phyloP scores from a whole-genome alignment of 2,329 filamentous ascomycete species.

The Xylaria polymorpha region DNA sequence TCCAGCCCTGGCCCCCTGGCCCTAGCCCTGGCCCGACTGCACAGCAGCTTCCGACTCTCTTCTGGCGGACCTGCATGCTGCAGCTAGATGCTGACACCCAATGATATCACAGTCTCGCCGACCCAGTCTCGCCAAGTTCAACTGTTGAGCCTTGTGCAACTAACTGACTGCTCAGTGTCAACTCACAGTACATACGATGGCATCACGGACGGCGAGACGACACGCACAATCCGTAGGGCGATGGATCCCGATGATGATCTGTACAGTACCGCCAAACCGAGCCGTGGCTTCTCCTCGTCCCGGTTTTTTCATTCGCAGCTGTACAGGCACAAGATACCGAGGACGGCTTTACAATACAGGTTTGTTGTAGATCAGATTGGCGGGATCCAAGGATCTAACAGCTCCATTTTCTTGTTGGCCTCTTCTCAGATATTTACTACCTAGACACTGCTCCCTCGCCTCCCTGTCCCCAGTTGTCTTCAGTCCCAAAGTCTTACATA shows the following conservation, averaged over 20 bases:
- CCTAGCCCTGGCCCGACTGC: background rate
- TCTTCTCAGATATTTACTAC: constrained; percentile 4
- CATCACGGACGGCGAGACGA: constrained; percentile 22
- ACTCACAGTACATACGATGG: constrained; percentile 10
- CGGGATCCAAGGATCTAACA: background rate
- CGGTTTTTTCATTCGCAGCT: background rate
- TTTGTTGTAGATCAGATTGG: constrained; percentile 16
- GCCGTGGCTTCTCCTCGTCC: constrained; percentile 28
- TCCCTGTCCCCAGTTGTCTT: constrained; percentile 15
- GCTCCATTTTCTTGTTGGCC: constrained; percentile 4
- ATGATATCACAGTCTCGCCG: constrained; percentile 37
- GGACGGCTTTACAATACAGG: background rate
- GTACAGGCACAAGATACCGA: background rate
- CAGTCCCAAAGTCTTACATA: background rate
- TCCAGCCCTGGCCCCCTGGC: background rate
- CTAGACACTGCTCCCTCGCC: background rate
- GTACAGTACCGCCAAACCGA: constrained; percentile 7
- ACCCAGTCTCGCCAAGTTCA: constrained; percentile 38
- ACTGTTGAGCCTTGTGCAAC: constrained; percentile 48
- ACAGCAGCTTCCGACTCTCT: background rate
- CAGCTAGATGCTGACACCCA: constrained; percentile 35
- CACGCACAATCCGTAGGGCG: background rate
- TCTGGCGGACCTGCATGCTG: constrained; percentile 34
- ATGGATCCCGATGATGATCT: constrained; percentile 1
- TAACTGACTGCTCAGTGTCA: constrained; percentile 29